Evolutionary conservation across 1,284 basidiomycete genomes (phyloP), one percentile per base, ranked within the genome.

Genomic region (Malassezia sp.): DNA sequence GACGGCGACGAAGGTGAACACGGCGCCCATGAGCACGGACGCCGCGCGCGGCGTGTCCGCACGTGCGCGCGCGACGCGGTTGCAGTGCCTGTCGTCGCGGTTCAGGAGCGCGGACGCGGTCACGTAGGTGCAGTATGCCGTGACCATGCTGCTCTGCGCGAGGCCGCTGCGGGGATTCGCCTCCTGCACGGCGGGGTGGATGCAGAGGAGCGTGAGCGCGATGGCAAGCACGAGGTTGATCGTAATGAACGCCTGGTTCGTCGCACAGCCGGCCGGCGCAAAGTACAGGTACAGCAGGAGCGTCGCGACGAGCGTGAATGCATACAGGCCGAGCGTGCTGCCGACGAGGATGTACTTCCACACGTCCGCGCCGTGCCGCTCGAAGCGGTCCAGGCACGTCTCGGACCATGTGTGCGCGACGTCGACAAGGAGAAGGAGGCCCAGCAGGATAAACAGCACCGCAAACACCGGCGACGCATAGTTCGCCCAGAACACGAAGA

Each of bases 391-490:
- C 40, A 96, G 78, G 67, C 91, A 96, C 11, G 82, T 90, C 73
- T 97, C 91, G 26, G 88, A 88, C 89, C 89, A 97, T 2, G 87
- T 84, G 68, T 99, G 93, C 0, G 91, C 93, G 70, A 97, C 96
- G 75, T 99, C 91, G 72, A 99, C 85, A 47, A 99, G 81, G 32
- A 99, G 81, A 46, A 99, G 87, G 29, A 97, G 82, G 34, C 93
- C 93, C 42, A 91, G 79, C n/a, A 77, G 70, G 68, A 99, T 95
- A 74, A 99, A 99, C 51, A 89, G 72, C 3, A 84, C 85, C 1
- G 90, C 87, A 32, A 93, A 88, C 53, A 95, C 79, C 36, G 95
- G 78, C 20, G 89, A 60, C 18, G 91, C 74, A 67, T 91, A 95
- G 62, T 91, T 90, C 38, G 89, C 90, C 87, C 81, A 95, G 71